These are phyloP conservation scores for Candida krabiensis DNA, from an alignment of 805 yeast species.

Conservation along the genomic window DNA sequence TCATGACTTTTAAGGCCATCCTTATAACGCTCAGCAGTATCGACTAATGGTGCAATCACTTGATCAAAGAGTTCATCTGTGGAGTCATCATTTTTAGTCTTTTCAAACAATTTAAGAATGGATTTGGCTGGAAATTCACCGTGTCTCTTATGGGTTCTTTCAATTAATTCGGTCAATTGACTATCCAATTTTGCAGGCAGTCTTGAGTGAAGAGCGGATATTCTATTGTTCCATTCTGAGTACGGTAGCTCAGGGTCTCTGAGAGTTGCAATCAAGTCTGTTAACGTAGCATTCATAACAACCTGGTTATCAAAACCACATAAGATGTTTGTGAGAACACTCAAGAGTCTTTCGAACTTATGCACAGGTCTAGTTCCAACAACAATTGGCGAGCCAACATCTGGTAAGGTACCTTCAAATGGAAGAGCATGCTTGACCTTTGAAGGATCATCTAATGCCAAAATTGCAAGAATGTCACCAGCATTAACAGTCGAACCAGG, in stretches of 20 bases:
- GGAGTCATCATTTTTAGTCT: conserved; percentile 48
- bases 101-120: conserved; percentile 68
- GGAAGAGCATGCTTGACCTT: conserved; percentile 97
- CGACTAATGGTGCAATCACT: conserved; percentile 70
- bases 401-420: conserved; percentile 91
- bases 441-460: conserved; percentile 93
- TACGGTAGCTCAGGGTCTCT: conserved; percentile 83
- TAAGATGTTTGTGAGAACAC: conserved; percentile 74
- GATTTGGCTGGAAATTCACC: conserved; percentile 95
- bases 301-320: conserved; percentile 95
- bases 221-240: conserved; percentile 84
- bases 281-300: conserved; percentile 81
- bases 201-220: conserved; percentile 91
- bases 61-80: conserved; percentile 52
- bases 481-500: conserved; percentile 97
- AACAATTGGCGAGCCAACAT: conserved; percentile 77
- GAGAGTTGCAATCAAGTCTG: conserved; percentile 68
- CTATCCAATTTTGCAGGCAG: conserved; percentile 77
- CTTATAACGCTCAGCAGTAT: conserved; percentile 66
- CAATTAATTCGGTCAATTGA: conserved; percentile 61
- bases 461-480: conserved; percentile 94
- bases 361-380: conserved; percentile 85
- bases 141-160: conserved; percentile 60
- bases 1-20: conserved; percentile 85
- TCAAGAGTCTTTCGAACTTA: conserved; percentile 57